phyloP scores from a whole-genome alignment of 768 basidiomycete species.

The Tulasnella sp. region DNA sequence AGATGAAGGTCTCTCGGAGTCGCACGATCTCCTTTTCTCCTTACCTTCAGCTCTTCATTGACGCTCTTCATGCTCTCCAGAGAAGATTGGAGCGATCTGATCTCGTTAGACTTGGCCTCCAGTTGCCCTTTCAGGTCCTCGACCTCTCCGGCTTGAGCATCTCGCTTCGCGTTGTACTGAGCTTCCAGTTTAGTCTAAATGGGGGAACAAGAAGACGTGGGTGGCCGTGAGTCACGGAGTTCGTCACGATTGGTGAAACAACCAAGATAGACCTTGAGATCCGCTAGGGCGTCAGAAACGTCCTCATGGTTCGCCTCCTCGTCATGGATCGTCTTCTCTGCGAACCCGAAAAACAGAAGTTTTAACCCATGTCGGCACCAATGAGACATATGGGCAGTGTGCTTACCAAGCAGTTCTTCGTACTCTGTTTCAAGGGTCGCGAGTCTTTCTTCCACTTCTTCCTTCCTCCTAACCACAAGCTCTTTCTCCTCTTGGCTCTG shows the following conservation, averaged over 20 bases:
- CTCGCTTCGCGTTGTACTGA: slow-evolving; percentile 87
- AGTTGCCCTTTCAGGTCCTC: slow-evolving; percentile 83
- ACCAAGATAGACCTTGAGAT: slow-evolving; percentile 63
- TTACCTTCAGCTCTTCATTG: slow-evolving; percentile 95
- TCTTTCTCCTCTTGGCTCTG: slow-evolving; percentile 92
- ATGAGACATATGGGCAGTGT: slow-evolving; percentile 21
- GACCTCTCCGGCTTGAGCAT: slow-evolving; percentile 78
- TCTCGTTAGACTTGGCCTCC: slow-evolving; percentile 74
- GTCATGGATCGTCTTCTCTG: slow-evolving; percentile 87
- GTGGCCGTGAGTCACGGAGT: slow-evolving; percentile 23
- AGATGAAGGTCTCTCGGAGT: background rate
- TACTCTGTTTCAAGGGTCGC: slow-evolving; percentile 83
- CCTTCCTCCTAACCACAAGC: slow-evolving; percentile 66
- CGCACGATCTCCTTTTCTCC: slow-evolving; percentile 19
- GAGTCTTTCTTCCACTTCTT: slow-evolving; percentile 81
- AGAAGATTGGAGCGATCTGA: slow-evolving; percentile 71
- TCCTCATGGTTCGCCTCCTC: slow-evolving; percentile 81
- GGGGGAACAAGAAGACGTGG: slow-evolving; percentile 12
- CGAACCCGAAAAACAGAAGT: slow-evolving; percentile 20
- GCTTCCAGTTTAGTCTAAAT: slow-evolving; percentile 82
- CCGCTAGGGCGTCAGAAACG: slow-evolving; percentile 73
- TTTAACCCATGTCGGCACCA: slow-evolving; percentile 22
- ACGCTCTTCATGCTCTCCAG: slow-evolving; percentile 92
- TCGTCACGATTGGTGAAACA: slow-evolving; percentile 15
- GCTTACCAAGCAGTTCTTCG: slow-evolving; percentile 89